A percentile compares a stretch with the other conserved stretches of the same genome.
phyloP scores from a whole-genome alignment of 352 stramenopile species.

The Phytophthora boehmeriae region DNA sequence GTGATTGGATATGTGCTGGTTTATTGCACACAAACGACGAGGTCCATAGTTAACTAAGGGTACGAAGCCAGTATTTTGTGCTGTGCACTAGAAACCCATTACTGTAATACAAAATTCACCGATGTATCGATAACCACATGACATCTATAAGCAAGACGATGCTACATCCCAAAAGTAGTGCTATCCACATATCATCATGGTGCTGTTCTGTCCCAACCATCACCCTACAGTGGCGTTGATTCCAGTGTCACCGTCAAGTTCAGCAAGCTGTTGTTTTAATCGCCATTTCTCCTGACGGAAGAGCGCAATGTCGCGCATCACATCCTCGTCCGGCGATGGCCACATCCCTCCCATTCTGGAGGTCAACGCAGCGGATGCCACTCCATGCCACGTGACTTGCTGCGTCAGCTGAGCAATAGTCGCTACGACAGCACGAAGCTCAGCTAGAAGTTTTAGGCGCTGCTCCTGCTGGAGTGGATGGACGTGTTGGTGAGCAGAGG shows the following conservation, averaged over 20 bases:
- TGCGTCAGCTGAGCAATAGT: slow-evolving; percentile 44
- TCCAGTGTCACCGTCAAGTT: slow-evolving; percentile 13
- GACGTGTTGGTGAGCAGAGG: neutral
- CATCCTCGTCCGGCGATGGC: slow-evolving; percentile 31
- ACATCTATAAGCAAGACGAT: neutral
- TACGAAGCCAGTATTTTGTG: no score
- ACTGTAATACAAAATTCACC: no score
- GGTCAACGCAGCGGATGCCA: slow-evolving; percentile 31
- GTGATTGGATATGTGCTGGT: neutral
- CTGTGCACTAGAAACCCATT: no score
- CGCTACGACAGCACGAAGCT: slow-evolving; percentile 43
- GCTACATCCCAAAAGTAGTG: neutral
- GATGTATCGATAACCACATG: no score
- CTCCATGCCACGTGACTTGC: slow-evolving; percentile 43
- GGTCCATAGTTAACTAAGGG: no score
- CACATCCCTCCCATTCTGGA: slow-evolving; percentile 23
- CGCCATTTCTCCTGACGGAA: slow-evolving; percentile 48
- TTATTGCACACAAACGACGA: no score
- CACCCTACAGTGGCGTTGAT: neutral
- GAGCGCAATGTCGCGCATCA: slow-evolving; percentile 50
- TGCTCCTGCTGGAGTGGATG: slow-evolving; percentile 26
- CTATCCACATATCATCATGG: neutral
- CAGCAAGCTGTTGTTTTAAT: slow-evolving; percentile 39
- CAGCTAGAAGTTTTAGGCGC: slow-evolving; percentile 41
- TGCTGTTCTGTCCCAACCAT: neutral